Evolutionary conservation across 2,329 filamentous ascomycete species (phyloP), one percentile per base, ranked within the genome.

Genomic region (Colletotrichum navitas): DNA sequence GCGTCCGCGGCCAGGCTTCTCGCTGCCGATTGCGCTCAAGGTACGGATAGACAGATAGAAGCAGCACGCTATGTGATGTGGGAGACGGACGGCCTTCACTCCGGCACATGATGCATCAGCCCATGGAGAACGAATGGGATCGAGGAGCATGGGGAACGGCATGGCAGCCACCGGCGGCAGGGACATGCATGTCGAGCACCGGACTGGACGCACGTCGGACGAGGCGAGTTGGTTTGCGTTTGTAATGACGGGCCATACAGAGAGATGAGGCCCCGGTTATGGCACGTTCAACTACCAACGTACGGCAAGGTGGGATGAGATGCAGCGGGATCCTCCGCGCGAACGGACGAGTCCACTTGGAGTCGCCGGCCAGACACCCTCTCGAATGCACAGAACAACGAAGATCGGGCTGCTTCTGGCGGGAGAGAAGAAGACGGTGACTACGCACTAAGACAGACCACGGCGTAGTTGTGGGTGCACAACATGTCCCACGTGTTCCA

Each of bases 321-420:
- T 67, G 29, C 24, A 54, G 32, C 32, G 36, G 59, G 39, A 63
- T 66, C 47, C 36, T 11, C 3, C 36, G 36, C 36, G 29, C 39
- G 55, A 14, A n/a, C 39, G 49, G 24, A 24, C 1, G 59, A 61
- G 29, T 54, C 68, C 64, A 63, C 43, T 68, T 39, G 68, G 64
- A 71, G 36, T 71, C 51, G 64, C 68, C 58, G 58, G 65, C 64
- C 58, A 39, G 63, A 63, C 68, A 71, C 68, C 68, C 64, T 66
- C 43, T 47, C 4, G 21, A 45, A 16, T 45, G 12, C 6, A 43
- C 14, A 1, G 16, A 18, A 24, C 16, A 39, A 49, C 24, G 45
- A 34, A 21, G 47, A 5, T 54, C 24, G 34, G 32, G 6, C n/a
- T 6, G 36, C 32, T 24, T 56, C 8, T 58, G 64, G 63, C 21